Evolutionary conservation across 208 protist species (phyloP).

Genomic region (Acanthamoeba pearcei): DNA sequence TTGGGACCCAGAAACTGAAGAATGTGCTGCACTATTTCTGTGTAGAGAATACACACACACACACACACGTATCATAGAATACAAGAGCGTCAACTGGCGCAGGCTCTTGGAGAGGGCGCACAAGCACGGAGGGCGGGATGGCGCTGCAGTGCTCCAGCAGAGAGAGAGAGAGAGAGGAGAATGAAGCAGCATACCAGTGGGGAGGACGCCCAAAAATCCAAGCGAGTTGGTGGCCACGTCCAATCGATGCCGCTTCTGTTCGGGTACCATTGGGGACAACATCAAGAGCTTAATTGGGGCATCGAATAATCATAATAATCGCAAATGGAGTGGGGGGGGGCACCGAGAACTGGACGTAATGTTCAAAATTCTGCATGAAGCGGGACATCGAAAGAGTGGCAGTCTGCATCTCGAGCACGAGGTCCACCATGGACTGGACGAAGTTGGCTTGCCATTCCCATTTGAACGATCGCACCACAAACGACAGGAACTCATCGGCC

Average conservation of each 20-base stretch:
- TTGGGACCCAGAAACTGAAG: constrained; percentile 3
- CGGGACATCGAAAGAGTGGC: background rate
- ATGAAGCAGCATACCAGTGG: background rate
- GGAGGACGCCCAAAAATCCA: constrained; percentile 7
- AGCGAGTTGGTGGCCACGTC: constrained; percentile 15
- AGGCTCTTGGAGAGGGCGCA: too few species aligned
- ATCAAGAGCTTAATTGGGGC: background rate
- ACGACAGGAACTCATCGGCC: background rate
- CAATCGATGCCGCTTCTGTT: background rate
- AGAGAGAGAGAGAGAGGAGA: too few species aligned
- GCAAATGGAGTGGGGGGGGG: background rate
- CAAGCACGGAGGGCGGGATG: too few species aligned
- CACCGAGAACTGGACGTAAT: background rate
- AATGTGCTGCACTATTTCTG: constrained; percentile 44
- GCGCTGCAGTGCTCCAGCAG: too few species aligned
- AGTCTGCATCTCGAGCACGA: background rate
- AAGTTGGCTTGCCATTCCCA: background rate
- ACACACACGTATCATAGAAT: too few species aligned
- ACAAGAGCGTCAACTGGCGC: too few species aligned
- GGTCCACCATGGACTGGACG: background rate
- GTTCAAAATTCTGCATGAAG: background rate
- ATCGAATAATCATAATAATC: too few species aligned
- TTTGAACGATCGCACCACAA: background rate
- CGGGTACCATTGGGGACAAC: too few species aligned
- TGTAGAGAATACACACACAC: background rate